These are phyloP conservation scores for Yamadazyma spencermartinsiae DNA, from an alignment of 1,139 yeast species.

Conservation along the genomic window DNA sequence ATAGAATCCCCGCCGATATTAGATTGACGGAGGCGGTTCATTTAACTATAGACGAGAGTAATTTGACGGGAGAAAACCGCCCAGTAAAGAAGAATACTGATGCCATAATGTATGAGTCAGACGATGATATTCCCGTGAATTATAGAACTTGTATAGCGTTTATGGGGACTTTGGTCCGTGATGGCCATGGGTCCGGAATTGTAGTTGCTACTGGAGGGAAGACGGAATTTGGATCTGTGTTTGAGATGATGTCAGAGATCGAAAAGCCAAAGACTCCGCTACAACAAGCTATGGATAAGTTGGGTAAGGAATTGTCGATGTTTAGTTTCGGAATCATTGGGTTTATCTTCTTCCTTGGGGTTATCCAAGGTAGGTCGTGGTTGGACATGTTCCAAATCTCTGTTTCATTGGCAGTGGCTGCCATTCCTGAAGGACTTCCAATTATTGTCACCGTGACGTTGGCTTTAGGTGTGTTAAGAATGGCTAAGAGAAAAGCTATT, in stretches of 20 bases:
- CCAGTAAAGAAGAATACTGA: constrained; percentile 68
- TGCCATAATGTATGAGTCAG: constrained; percentile 25
- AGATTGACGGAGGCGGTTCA: constrained; percentile 77
- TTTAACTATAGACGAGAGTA: constrained; percentile 84
- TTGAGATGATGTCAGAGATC: constrained; percentile 90
- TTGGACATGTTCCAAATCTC: constrained; percentile 96
- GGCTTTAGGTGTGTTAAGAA: constrained; percentile 90
- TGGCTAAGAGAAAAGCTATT: constrained; percentile 92
- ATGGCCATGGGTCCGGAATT: constrained; percentile 89
- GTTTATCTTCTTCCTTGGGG: constrained; percentile 79
- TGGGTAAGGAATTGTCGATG: constrained; percentile 84
- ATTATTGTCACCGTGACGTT: constrained; percentile 94
- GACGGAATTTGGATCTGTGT: constrained; percentile 88
- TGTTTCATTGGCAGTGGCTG: constrained; percentile 95
- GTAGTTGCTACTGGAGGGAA: constrained; percentile 88
- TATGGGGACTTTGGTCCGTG: constrained; percentile 95
- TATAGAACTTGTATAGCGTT: constrained; percentile 78
- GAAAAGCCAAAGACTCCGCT: constrained; percentile 96
- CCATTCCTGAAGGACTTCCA: constrained; percentile 96
- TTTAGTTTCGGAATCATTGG: constrained; percentile 86
- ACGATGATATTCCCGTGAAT: constrained; percentile 47
- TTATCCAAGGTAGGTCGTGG: constrained; percentile 90
- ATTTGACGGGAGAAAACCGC: constrained; percentile 89
- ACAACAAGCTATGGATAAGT: constrained; percentile 89
- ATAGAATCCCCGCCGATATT: constrained; percentile 91